phyloP scores from a whole-genome alignment of 148 eudicot species.

The Silene latifolia region DNA sequence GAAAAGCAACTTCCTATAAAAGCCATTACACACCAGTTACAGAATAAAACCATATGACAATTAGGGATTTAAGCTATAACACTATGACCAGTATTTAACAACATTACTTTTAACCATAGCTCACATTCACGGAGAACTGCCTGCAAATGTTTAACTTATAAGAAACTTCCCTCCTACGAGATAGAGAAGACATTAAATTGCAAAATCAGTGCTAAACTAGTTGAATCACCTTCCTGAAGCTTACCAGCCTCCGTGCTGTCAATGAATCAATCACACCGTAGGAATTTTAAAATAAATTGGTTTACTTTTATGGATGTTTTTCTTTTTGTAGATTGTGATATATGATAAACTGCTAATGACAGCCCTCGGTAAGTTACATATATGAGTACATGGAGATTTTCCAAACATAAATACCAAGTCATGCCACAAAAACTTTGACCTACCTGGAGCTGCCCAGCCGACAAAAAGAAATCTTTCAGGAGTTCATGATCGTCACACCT shows the following conservation, averaged over 20 bases:
- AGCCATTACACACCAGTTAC: conserved; percentile 4
- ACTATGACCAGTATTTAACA: neutral
- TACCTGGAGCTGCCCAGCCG: conserved; percentile 87
- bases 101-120: neutral
- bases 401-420: conserved; percentile 6
- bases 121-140: neutral
- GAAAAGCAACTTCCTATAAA: conserved; percentile 81
- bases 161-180: neutral
- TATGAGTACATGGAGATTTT: conserved; percentile 2
- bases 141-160: neutral
- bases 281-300: neutral
- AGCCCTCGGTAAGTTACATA: neutral
- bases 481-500: conserved; percentile 89
- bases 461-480: conserved; percentile 79
- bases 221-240: neutral
- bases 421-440: conserved; percentile 12
- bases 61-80: neutral
- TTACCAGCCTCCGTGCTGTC: conserved; percentile 1
- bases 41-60: neutral
- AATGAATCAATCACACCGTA: neutral
- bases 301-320: neutral
- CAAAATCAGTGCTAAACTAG: neutral
- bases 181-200: conserved; percentile 1
- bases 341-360: neutral
- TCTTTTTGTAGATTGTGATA: neutral